Percentiles rank a stretch among this genome's conserved stretches.
phyloP scores from a whole-genome alignment of 1,284 basidiomycete genomes.

The Heterobasidion irregulare region DNA sequence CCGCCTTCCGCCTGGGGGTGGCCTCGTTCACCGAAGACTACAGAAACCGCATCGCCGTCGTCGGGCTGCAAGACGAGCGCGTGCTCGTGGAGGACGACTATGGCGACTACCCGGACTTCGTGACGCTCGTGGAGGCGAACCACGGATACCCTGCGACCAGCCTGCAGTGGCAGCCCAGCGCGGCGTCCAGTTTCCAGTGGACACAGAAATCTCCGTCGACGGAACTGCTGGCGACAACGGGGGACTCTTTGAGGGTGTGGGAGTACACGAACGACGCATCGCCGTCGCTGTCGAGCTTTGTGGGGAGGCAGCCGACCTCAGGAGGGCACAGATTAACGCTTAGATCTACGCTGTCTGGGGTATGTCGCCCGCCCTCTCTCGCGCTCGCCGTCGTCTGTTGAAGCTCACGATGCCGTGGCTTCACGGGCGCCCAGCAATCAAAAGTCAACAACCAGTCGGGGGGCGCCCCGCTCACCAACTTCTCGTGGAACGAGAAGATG shows the following conservation, averaged over 20 bases:
- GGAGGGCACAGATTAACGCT: slow-evolving; percentile 54
- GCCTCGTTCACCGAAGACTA: slow-evolving; percentile 76
- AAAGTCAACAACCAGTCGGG: slow-evolving; percentile 76
- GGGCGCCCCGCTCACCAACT: slow-evolving; percentile 87
- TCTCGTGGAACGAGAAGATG: slow-evolving; percentile 91
- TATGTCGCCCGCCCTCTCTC: slow-evolving; percentile 32
- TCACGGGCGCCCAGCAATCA: slow-evolving; percentile 57
- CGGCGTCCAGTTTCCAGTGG: slow-evolving; percentile 54
- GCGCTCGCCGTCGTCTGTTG: slow-evolving; percentile 6
- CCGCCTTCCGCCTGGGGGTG: slow-evolving; percentile 72
- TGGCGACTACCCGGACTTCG: slow-evolving; percentile 74
- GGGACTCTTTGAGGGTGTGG: slow-evolving; percentile 85
- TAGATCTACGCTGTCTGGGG: slow-evolving; percentile 75
- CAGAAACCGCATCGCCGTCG: slow-evolving; percentile 73
- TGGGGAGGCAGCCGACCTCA: slow-evolving; percentile 53
- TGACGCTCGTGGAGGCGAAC: slow-evolving; percentile 68
- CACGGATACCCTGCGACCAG: slow-evolving; percentile 83
- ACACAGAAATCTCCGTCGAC: slow-evolving; percentile 49
- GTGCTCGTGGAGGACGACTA: slow-evolving; percentile 78
- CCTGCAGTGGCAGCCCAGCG: slow-evolving; percentile 76
- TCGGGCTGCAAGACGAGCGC: slow-evolving; percentile 78
- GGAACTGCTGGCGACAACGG: slow-evolving; percentile 85
- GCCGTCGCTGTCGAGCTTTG: slow-evolving; percentile 52
- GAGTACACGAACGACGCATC: slow-evolving; percentile 67
- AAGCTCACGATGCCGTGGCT: slow-evolving; percentile 4